These are phyloP conservation scores for Flaveria brownii DNA, from an alignment of 129 eudicot species.

Conservation along the genomic window DNA sequence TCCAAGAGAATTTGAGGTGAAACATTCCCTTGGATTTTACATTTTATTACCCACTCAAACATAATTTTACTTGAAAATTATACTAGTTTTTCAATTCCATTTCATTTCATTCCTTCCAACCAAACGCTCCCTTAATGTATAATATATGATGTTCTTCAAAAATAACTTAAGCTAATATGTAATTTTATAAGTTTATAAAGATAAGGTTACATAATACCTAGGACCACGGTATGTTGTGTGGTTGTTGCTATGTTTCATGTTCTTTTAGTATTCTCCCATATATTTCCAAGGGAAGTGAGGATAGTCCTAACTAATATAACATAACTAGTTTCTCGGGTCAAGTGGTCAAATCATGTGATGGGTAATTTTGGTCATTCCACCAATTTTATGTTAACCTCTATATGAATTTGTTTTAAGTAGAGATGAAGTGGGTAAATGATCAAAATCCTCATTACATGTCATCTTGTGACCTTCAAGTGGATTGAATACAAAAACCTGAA, in stretches of 20 bases:
- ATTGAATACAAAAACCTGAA: no score
- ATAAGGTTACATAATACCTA: background rate
- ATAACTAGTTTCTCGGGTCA: background rate
- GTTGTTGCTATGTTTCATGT: background rate
- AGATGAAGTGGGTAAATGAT: background rate
- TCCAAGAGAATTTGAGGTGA: no score
- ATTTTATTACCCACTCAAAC: no score
- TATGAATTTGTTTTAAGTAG: background rate
- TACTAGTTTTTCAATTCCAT: no score
- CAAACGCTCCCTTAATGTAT: no score
- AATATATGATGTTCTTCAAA: no score
- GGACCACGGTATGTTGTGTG: constrained; percentile 16
- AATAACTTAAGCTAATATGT: no score
- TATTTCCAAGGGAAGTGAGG: background rate
- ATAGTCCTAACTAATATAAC: background rate
- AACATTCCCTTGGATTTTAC: no score
- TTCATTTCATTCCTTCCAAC: no score
- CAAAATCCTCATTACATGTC: background rate
- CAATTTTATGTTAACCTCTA: background rate
- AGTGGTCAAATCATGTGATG: background rate
- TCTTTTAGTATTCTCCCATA: background rate
- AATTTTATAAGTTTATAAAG: no score
- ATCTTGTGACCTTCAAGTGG: background rate
- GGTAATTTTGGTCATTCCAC: background rate
- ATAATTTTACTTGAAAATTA: no score